Percentiles rank a stretch among this genome's conserved stretches.
These are phyloP conservation scores for Hyaloscypha finlandica DNA, from an alignment of 495 filamentous ascomycete genomes.

Conservation along the genomic window DNA sequence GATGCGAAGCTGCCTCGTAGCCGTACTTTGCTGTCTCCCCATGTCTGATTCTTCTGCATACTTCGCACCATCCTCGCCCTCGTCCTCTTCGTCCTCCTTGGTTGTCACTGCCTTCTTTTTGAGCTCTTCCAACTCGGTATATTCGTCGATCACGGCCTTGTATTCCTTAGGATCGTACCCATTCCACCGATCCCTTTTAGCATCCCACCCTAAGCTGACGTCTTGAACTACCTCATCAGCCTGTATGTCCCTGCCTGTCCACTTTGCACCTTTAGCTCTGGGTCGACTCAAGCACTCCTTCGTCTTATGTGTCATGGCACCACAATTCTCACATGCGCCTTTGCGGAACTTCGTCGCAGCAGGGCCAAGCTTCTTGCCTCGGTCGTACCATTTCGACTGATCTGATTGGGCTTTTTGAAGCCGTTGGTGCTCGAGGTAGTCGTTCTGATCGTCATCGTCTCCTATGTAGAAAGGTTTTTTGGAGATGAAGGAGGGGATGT, in stretches of 20 bases:
- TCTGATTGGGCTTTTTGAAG: constrained; percentile 70
- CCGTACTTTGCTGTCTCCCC: constrained; percentile 84
- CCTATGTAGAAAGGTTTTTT: constrained; percentile 97
- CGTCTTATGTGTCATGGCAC: constrained; percentile 91
- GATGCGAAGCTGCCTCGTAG: constrained; percentile 87
- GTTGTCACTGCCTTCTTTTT: constrained; percentile 55
- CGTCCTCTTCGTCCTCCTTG: constrained; percentile 49
- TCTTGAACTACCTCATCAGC: constrained; percentile 88
- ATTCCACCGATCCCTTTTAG: constrained; percentile 98
- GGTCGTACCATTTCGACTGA: constrained; percentile 86
- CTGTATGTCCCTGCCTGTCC: constrained; percentile 90
- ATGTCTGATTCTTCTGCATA: constrained; percentile 98
- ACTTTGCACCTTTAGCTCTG: constrained; percentile 86
- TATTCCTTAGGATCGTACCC: constrained; percentile 92
- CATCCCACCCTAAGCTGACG: constrained; percentile 89
- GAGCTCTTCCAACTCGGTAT: constrained; percentile 80
- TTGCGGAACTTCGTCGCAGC: constrained; percentile 96
- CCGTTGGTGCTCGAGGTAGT: constrained; percentile 98
- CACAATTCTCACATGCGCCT: constrained; percentile 97
- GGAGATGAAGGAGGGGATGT: constrained; percentile 97
- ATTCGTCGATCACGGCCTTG: constrained; percentile 80
- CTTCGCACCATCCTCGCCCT: constrained; percentile 61
- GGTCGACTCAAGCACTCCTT: constrained; percentile 92
- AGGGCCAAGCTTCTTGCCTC: constrained; percentile 75
- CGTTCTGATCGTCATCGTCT: constrained; percentile 72